Base-by-base conservation (phyloP, 768 basidiomycete species). In the Tricholoma terreum region DNA sequence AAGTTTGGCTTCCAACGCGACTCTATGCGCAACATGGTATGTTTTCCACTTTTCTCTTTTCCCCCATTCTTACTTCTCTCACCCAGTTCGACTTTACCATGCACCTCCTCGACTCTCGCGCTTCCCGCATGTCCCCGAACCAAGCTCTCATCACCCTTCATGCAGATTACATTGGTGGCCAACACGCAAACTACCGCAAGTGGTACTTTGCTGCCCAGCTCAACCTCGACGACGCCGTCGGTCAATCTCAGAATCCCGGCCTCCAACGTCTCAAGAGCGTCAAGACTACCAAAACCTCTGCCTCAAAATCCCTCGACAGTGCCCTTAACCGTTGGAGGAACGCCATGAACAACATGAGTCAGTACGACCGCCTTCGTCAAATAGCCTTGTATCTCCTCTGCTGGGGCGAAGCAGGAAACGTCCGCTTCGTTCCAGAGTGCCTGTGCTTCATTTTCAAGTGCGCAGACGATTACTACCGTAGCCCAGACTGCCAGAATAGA, bases 401-500 rank as follows among this genome's bases (percentile, higher is more conserved):
- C 70, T 99, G 97, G 97, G 97, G 95, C 54, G 97, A 99, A 75
- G 97, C 88, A 0, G 95, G 94, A 53, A 97, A 98, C 67, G 91
- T 99, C 50, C 89, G 97, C 59, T 98, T 98, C 74, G 89, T 93
- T 19, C 95, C 97, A 10, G 97, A 99, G 69, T 92, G 90, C 65
- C 76, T 99, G 48, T 98, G 96, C 79, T 99, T 98, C 83, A 96
- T 99, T 69, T 98, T 98, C 87, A 99, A 99, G 75, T 99, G 97
- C 68, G 97, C 97, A 57, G 97, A 99, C 73, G 97, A 99, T 76
- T 98, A 98, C 71, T 99, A 99, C 73, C 91, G 97, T 58, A 94
- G 92, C 58, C 88, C 96, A 24, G 97, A 98, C 70, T 99, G 97
- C 69, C 97, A 99, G 75, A 96, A 92, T 74, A 80, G 87, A 62